A percentile compares a stretch with the other conserved stretches of the same genome.
Evolutionary conservation across 2,329 filamentous ascomycete genomes (phyloP).

Genomic region (Ascochyta viciae-villosae): DNA sequence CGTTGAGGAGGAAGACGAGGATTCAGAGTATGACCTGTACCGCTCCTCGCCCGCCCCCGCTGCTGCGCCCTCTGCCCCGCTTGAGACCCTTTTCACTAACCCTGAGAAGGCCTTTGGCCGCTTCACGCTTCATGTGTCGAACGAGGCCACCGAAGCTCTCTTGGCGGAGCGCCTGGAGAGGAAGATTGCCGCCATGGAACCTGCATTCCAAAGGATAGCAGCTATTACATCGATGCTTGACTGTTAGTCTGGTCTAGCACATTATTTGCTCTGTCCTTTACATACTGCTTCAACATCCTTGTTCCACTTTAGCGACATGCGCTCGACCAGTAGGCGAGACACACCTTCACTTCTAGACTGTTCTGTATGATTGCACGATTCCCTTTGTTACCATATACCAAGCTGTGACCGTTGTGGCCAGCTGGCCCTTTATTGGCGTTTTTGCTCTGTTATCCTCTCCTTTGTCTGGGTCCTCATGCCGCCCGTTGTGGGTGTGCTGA

Average conservation of each 20-base stretch:
- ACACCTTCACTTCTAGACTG: constrained; percentile 29
- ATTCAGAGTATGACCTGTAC: constrained; percentile 69
- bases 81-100: constrained; percentile 55
- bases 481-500: constrained; percentile 18
- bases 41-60: constrained; percentile 51
- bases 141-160: constrained; percentile 52
- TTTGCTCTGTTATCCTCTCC: not conserved
- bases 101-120: constrained; percentile 69
- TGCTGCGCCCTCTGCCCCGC: constrained; percentile 38
- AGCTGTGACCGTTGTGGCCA: constrained; percentile 27
- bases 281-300: constrained; percentile 10
- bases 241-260: constrained; percentile 13
- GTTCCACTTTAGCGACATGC: constrained; percentile 7
- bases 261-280: not conserved
- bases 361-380: constrained; percentile 41
- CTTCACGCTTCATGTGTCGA: constrained; percentile 69
- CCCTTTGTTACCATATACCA: constrained; percentile 36
- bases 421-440: constrained; percentile 11
- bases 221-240: constrained; percentile 47
- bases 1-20: constrained; percentile 57
- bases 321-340: not conserved
- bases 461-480: constrained; percentile 13
- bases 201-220: constrained; percentile 43
- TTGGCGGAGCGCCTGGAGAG: constrained; percentile 45
- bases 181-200: constrained; percentile 45